Evolutionary conservation across 176 grass and related monocot species (phyloP), one percentile per base, ranked within the genome.

Genomic region (Oryza punctata): DNA sequence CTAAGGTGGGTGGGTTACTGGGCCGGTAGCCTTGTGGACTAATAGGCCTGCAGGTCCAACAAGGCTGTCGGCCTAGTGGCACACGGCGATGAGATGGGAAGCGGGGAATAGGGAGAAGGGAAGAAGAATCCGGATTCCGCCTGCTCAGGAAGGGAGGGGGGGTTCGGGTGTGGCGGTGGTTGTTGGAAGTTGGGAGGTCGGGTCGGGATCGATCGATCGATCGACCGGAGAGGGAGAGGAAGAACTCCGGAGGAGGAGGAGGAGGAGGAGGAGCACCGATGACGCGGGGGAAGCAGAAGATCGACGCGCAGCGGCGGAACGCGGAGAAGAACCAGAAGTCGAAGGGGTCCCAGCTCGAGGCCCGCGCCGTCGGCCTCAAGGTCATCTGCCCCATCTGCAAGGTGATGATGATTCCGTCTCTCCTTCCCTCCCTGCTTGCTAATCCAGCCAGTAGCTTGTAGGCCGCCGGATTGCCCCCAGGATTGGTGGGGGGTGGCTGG

Each of bases 221-320:
- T 30, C 67, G 67, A 78, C n/a, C 76, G 37, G 61, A 5, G 59
- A 49, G 25, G 19, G 21, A 1, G 71, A 27, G n/a, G 57, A 3
- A 24, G 21, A 2, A 19, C 1, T 33, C 23, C 21, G 19, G 21
- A 18, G 15, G 47, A 18, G 52, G 2, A 33, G 86, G 76, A 44
- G 28, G 32, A 70, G 49, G 59, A 67, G 38, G 74, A 63, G 28
- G 81, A 40, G 38, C 8, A 40, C 7, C 38, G 38, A 99, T 99
- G 96, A 92, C 91, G 80, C 87, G 96, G 50, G 96, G 96, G 14
- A 99, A 96, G 88, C 96, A 99, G 88, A 99, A 96, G 96, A 99
- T 99, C 74, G 96, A 99, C 63, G 91, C 96, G 69, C 93, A 99
- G 91, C 67, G 82, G 77, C 82, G 72, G 75, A 99, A 92, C 82